Base-by-base conservation (phyloP, 2,329 filamentous ascomycete genomes). In the Pseudohalonectria lignicola region DNA sequence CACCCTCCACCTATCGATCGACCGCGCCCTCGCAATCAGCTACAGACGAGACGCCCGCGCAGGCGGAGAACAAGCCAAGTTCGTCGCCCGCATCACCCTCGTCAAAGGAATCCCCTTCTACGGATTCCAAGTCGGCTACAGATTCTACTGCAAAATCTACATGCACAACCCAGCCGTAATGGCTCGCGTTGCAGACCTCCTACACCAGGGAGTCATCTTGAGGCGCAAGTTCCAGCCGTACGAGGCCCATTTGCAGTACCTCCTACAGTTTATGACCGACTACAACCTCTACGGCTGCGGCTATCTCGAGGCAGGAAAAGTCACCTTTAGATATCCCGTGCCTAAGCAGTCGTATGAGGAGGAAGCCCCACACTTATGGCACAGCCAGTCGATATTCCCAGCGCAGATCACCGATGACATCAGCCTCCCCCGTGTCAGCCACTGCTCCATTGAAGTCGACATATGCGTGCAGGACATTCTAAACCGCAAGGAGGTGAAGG, bases 211-310 rank as follows among this genome's bases (percentile, higher is more conserved):
- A 7, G 82, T 82, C 21, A 79, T 98, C 31, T 75, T 96, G 74
- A 85, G 85, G 53, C 75, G 74, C 42, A 71, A 75, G 18, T 82
- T 98, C 31, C 90, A 96, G 53, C 90, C 92, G 0, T 94, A 92
- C 53, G 92, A 98, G 60, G 87, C 85, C 15, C 93, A 98, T 55
- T 59, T 96, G 44, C 86, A 94, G 53, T 96, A 88, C 55, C 63
- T 95, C 8, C 69, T 92, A 9, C 93, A 98, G 60, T 98, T 93
- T 75, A 96, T 98, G 92, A 83, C 82, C 46, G 93, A 98, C 57
- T 98, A 93, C 66, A 98, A 95, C 54, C 66, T 98, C 47, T 96
- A 94, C 56, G 93, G 93, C 6, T 98, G 92, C 54, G 81, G 78
- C 40, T 93, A 90, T 50, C 77, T 96, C 46, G 75, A 90, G 41